Evolutionary conservation across 495 filamentous ascomycete species (phyloP), one percentile per base, ranked within the genome.

Genomic region (Tuber melanosporum): DNA sequence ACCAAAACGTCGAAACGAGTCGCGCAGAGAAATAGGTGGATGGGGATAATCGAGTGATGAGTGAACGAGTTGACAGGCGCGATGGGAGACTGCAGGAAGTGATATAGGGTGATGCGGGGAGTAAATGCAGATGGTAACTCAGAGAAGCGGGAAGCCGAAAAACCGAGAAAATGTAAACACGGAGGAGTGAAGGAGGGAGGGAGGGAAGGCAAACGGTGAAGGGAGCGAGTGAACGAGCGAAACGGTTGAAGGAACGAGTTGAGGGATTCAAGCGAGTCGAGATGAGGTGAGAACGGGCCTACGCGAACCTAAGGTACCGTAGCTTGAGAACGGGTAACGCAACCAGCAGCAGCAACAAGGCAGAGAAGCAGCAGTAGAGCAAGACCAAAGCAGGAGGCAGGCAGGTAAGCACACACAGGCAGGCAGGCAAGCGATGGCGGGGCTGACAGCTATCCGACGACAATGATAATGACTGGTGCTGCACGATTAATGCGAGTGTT

Each of bases 31-130:
- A 77, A 70, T 47, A 71, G 71, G 39, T 45, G 76, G 69, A 76
- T 73, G 62, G 52, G 43, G 46, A 45, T 44, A 43, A 36, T 42
- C 52, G 73, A 71, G 71, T 42, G 71, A 78, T 74, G 52, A 75
- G 43, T 42, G 52, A 80, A 77, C 81, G 45, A 74, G 78, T 85
- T 83, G 83, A 86, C 82, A 66, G 84, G 86, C 71, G 86, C 86
- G 82, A 87, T 86, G 47, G 85, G 85, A 78, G 73, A 82, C 71
- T 76, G 74, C 76, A 80, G 75, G 62, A 76, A 75, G 52, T n/a
- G 71, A 69, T 76, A 81, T 75, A 69, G 32, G 70, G 78, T 72
- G 79, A 26, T 22, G 73, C 78, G 78, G 74, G 77, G 75, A 57
- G 76, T 47, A 47, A 72, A 46, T 74, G 57, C 45, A 62, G 70